Conservation (phyloP, 2,329 filamentous ascomycete species). For the Chaetomiaceae sp. region DNA sequence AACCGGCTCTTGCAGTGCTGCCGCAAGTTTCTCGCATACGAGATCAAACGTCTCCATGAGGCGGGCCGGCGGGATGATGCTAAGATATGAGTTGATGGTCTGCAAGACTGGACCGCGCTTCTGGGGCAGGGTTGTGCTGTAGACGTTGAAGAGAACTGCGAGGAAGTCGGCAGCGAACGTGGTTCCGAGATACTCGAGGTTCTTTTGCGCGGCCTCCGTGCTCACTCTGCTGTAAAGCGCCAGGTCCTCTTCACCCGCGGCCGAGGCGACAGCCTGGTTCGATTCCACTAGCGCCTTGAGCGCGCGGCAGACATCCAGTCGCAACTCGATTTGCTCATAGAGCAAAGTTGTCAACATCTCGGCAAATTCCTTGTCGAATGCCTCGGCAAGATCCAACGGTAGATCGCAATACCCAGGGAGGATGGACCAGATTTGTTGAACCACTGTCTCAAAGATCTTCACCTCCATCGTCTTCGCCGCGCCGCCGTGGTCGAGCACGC, state of each 20-base stretch:
- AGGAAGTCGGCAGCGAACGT: slow-evolving; percentile 81
- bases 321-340: slow-evolving; percentile 84
- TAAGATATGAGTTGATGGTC: slow-evolving; percentile 91
- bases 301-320: slow-evolving; percentile 80
- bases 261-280: slow-evolving; percentile 72
- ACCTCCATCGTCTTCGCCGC: slow-evolving; percentile 90
- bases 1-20: slow-evolving; percentile 54
- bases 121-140: slow-evolving; percentile 91
- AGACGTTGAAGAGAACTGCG: slow-evolving; percentile 97
- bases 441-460: slow-evolving; percentile 95
- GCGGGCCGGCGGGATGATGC: slow-evolving; percentile 74
- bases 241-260: slow-evolving; percentile 68
- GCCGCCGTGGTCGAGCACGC: slow-evolving; percentile 74
- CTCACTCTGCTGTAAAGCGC: slow-evolving; percentile 74
- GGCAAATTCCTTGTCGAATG: slow-evolving; percentile 84
- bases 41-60: slow-evolving; percentile 84
- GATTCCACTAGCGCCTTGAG: slow-evolving; percentile 87
- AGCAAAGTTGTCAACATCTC: slow-evolving; percentile 87
- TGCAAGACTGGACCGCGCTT: slow-evolving; percentile 86
- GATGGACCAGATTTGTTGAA: slow-evolving; percentile 92
- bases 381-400: slow-evolving; percentile 68
- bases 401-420: slow-evolving; percentile 93
- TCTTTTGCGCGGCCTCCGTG: slow-evolving; percentile 69
- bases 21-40: slow-evolving; percentile 78
- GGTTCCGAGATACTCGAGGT: slow-evolving; percentile 70